Evolutionary conservation across 306 rosid genomes (phyloP).

Genomic region (Vigna hirtella): DNA sequence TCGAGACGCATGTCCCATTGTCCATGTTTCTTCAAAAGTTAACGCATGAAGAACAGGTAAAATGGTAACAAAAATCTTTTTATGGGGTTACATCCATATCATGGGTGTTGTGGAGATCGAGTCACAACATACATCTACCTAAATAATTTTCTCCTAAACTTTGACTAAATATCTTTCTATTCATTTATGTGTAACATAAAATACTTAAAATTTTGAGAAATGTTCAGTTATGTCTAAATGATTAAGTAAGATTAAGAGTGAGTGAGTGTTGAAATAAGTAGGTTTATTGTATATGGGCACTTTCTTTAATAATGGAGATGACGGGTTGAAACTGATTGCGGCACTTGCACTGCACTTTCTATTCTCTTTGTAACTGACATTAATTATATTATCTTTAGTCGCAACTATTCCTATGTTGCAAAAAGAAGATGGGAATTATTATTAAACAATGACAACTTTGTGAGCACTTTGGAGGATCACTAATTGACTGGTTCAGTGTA

Average conservation of each 20-base stretch:
- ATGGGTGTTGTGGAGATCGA: conserved; percentile 29
- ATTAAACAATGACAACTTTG: conserved; percentile 48
- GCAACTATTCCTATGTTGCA: conserved; percentile 45
- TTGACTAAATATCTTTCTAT: no score
- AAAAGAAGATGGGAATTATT: conserved; percentile 46
- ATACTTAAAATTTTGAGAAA: no score
- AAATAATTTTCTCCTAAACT: not conserved
- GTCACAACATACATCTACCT: not conserved
- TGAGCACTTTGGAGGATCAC: conserved; percentile 43
- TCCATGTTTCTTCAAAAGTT: not conserved
- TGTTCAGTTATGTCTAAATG: not conserved
- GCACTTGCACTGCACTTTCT: conserved; percentile 46
- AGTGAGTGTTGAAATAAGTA: not conserved
- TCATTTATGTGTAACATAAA: no score
- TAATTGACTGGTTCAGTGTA: conserved; percentile 11
- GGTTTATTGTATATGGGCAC: conserved; percentile 24
- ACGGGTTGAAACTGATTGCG: conserved; percentile 46
- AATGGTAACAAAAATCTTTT: not conserved
- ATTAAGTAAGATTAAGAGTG: not conserved
- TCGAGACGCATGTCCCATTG: conserved; percentile 32
- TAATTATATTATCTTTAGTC: conserved; percentile 53
- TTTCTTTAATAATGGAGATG: conserved; percentile 48
- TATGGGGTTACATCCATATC: conserved; percentile 35
- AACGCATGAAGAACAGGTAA: conserved; percentile 8
- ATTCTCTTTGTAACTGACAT: conserved; percentile 49